Evolutionary conservation across 495 filamentous ascomycete species (phyloP), one percentile per base, ranked within the genome.

Genomic region (Penicillium coffeae): DNA sequence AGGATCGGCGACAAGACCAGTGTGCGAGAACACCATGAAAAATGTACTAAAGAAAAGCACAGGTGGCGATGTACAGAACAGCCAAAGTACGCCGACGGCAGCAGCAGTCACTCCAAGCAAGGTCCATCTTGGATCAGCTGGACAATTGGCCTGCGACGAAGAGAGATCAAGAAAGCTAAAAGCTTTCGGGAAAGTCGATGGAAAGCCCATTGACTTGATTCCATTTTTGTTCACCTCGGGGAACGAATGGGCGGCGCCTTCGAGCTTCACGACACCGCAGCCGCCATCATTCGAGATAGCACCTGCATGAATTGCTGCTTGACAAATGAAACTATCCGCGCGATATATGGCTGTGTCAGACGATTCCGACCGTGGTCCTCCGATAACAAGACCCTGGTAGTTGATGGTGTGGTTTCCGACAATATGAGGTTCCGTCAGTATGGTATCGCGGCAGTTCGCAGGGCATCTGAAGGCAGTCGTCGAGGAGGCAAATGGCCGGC

Each of bases 271-370:
- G 13, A 89, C 81, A 39, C 88, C 89, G 52, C 89, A 95, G 3
- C 89, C 90, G 16, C 89, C 90, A 8, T 73, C 63, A 52, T 90
- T 77, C 12, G 79, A 79, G 43, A 90, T 78, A 35, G 88, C 56
- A 9, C 89, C 89, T 0, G 86, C 77, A 60, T 95, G 89, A 32
- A 95, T 85, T 6, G 89, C 89, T 9, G 88, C 72, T 38, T 83
- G 81, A 60, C 89, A 95, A 46, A 93, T 80, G 55, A 89, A 89
- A 15, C 88, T 92, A 58, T 95, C 89, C 1, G 84, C 85, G 2
- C 89, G 81, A 60, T 95, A 95, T 14, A 86, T 60, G 0, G 77
- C 69, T 1, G 50, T 45, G 2, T 65, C 62, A 7, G 62, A 55
- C 13, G 65, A 66, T 13, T 53, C 59, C 0, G 76, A 59, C 5